A percentile compares a stretch with the other conserved stretches of the same genome.
These are phyloP conservation scores for Thielaviopsis cerberus DNA, from an alignment of 2,329 filamentous ascomycete species.

Conservation along the genomic window DNA sequence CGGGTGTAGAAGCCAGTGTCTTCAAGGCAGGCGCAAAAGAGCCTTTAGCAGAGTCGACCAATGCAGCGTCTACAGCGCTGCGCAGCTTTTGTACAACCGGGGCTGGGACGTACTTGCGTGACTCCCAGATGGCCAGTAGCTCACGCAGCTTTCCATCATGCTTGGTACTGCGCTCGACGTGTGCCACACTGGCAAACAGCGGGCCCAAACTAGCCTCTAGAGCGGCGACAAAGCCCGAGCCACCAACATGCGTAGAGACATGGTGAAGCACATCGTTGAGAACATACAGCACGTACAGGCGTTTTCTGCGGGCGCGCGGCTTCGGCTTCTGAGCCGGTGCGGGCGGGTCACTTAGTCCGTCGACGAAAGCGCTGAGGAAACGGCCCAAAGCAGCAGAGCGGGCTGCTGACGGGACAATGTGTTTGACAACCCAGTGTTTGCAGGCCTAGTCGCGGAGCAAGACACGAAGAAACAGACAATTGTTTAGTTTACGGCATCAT, in stretches of 20 bases:
- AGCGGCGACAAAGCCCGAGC: conserved; percentile 33
- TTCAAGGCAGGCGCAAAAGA: conserved; percentile 14
- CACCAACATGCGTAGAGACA: conserved; percentile 31
- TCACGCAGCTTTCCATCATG: conserved; percentile 45
- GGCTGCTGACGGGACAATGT: conserved; percentile 48
- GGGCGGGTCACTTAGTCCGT: conserved; percentile 18
- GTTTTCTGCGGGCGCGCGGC: conserved; percentile 32
- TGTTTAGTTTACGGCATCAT: conserved; percentile 19
- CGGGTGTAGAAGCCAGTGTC: conserved; percentile 17
- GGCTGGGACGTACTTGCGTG: conserved; percentile 40
- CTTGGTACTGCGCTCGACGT: conserved; percentile 42
- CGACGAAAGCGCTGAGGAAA: conserved; percentile 49
- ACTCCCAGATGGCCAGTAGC: conserved; percentile 53
- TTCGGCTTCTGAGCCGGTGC: neutral
- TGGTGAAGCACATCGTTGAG: conserved; percentile 65
- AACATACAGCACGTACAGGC: conserved; percentile 60
- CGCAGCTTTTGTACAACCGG: conserved; percentile 39
- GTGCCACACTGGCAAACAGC: conserved; percentile 40
- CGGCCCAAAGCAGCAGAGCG: conserved; percentile 53
- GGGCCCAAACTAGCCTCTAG: conserved; percentile 41
- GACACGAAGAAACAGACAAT: conserved; percentile 17
- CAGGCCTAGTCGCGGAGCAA: conserved; percentile 45
- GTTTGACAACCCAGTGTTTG: conserved; percentile 66
- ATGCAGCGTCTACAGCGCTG: conserved; percentile 30
- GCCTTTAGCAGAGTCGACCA: conserved; percentile 13